These are phyloP conservation scores for Epichloe sp. DNA, from an alignment of 2,329 filamentous ascomycete species.

Conservation along the genomic window DNA sequence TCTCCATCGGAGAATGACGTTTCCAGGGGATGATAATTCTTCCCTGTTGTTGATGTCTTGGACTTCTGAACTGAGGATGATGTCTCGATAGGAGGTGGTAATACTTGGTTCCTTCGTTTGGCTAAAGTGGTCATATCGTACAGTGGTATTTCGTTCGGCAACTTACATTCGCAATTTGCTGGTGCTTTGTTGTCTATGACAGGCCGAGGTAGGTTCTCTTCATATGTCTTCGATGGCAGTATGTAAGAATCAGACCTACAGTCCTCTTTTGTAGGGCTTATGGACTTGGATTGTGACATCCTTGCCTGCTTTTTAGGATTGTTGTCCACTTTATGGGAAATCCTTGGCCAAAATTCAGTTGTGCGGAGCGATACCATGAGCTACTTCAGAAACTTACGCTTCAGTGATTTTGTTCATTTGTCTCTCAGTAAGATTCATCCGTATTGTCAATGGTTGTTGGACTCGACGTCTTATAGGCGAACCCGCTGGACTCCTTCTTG, in stretches of 20 bases:
- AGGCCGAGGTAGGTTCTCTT: neutral
- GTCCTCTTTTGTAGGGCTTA: neutral
- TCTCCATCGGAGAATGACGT: neutral
- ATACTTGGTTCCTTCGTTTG: conserved; percentile 1
- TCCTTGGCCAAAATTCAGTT: conserved; percentile 13
- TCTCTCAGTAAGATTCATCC: conserved; percentile 34
- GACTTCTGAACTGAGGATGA: conserved; percentile 2
- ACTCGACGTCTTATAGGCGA: conserved; percentile 21
- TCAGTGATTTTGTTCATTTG: conserved; percentile 35
- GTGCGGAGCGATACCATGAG: neutral
- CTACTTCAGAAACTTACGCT: conserved; percentile 21
- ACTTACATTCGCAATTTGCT: neutral
- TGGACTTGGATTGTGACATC: neutral
- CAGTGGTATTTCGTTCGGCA: neutral
- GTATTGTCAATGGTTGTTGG: conserved; percentile 30
- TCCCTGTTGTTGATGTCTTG: conserved; percentile 3
- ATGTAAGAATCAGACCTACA: conserved; percentile 1
- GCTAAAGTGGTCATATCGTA: neutral
- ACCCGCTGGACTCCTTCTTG: conserved; percentile 16
- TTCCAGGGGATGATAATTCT: neutral
- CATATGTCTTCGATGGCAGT: neutral
- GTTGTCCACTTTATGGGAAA: conserved; percentile 18
- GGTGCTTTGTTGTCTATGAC: neutral
- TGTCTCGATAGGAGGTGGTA: conserved; percentile 2
- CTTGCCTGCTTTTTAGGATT: conserved; percentile 13